Base-by-base conservation (phyloP, 495 filamentous ascomycete species). In the Daldinia caldariorum region DNA sequence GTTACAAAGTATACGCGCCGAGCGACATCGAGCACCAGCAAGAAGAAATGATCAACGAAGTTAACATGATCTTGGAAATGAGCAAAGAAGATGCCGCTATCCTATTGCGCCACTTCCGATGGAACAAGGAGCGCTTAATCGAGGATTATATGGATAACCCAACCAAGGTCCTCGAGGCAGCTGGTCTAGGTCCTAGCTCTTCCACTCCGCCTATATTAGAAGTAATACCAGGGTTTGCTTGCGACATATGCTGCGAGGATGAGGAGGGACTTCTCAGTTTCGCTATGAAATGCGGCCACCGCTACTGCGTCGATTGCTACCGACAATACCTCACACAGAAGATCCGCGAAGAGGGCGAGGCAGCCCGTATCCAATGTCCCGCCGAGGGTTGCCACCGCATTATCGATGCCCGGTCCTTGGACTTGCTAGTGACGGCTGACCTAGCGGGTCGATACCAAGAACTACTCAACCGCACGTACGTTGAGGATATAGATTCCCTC, bases 171-270 rank as follows among this genome's bases (percentile, higher is more conserved):
- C 79, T 97, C n/a, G 94, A 97, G 71, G 89, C 88, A 51, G 93
- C 94, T 12, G 95, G 95, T 5, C 81, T 99, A 37, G 90, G 91
- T 18, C 85, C 88, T 31, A 87, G 82, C 54, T 83, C 85, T n/a
- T 78, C 83, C n/a, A 79, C 82, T 8, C 84, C 83, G 16, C 91
- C 91, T 6, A 88, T 84, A 72, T 84, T 94, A 10, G 85, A 93
- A 71, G 81, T 84, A 38, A 80, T 96, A 22, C 84, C 86, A 10
- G 92, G 89, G 4, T 99, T 99, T 78, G 83, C 87, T 65, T 99
- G 95, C 80, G 93, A 95, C 53, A 99, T 99, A 69, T 99, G 95
- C 79, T 99, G 92, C 79, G 94, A 99, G 65, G 96, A 99, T 68
- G 89, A 85, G 13, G 82, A 86, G 5, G 89, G 88, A 0, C 79